Conservation (phyloP, 495 filamentous ascomycete genomes). For the Aspergillus cavernicola region DNA sequence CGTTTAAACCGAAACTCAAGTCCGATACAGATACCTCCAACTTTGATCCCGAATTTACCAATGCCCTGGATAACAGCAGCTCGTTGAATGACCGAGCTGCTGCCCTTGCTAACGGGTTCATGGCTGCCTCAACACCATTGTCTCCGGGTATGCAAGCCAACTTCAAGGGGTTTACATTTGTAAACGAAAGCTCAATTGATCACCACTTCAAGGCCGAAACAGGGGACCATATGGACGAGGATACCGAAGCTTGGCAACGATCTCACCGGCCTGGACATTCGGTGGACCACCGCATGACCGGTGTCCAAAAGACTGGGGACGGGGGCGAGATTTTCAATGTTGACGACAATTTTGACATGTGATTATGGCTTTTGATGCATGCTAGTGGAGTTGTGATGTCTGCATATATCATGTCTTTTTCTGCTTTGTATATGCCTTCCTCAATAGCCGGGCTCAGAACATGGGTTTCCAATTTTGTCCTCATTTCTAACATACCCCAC, state of each 20-base stretch:
- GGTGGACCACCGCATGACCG: conserved; percentile 65
- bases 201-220: conserved; percentile 71
- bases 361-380: conserved; percentile 42
- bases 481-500: conserved; percentile 13
- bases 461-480: conserved; percentile 26
- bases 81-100: conserved; percentile 87
- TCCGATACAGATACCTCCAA: conserved; percentile 94
- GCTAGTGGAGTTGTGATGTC: conserved; percentile 42
- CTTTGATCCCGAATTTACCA: conserved; percentile 98
- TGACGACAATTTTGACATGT: conserved; percentile 68
- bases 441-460: conserved; percentile 19
- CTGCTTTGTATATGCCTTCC: conserved; percentile 37
- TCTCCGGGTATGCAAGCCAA: conserved; percentile 96
- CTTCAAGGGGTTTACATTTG: conserved; percentile 97
- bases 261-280: conserved; percentile 34
- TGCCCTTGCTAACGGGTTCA: conserved; percentile 68
- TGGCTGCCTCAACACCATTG: conserved; percentile 81
- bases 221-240: conserved; percentile 70
- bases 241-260: conserved; percentile 46
- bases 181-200: conserved; percentile 94
- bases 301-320: conserved; percentile 61
- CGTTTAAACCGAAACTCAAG: conserved; percentile 96
- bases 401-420: conserved; percentile 19
- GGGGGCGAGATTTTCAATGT: conserved; percentile 70
- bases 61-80: conserved; percentile 64